These are phyloP conservation scores for Solanum aculeatissimum DNA, from an alignment of 305 asterid species.

Conservation along the genomic window DNA sequence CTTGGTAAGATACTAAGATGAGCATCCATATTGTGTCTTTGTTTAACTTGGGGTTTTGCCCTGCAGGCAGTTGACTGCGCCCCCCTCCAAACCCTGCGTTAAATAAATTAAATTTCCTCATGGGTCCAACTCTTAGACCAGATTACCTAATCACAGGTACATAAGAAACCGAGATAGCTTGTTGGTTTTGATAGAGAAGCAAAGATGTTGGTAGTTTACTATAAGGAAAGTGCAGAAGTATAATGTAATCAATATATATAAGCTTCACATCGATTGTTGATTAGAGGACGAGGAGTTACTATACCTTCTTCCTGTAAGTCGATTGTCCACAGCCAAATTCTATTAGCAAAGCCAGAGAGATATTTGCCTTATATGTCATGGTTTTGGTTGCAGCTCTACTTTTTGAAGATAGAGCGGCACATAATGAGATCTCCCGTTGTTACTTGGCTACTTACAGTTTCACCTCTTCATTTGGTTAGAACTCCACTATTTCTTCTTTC, in stretches of 20 bases:
- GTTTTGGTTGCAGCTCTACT: neutral
- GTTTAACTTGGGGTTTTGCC: neutral
- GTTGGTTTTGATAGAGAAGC: neutral
- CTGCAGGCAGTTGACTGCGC: neutral
- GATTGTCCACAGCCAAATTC: neutral
- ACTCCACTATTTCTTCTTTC: neutral
- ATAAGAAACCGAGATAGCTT: neutral
- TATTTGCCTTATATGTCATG: neutral
- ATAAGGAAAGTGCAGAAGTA: neutral
- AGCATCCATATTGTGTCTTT: neutral
- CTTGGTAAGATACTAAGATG: neutral
- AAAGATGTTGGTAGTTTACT: neutral
- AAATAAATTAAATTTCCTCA: neutral
- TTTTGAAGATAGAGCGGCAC: neutral
- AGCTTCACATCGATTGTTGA: neutral
- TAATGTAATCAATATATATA: neutral
- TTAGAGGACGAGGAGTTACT: neutral
- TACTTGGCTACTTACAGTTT: neutral
- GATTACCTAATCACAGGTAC: neutral
- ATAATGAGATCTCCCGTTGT: neutral
- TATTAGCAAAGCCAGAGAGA: neutral
- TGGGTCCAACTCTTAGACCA: neutral
- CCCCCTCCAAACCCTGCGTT: neutral
- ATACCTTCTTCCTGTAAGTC: neutral
- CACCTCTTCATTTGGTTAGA: neutral